A percentile compares a stretch with the other conserved stretches of the same genome.
phyloP scores from a whole-genome alignment of 139 green algal genomes.

The Gonium pectorale region DNA sequence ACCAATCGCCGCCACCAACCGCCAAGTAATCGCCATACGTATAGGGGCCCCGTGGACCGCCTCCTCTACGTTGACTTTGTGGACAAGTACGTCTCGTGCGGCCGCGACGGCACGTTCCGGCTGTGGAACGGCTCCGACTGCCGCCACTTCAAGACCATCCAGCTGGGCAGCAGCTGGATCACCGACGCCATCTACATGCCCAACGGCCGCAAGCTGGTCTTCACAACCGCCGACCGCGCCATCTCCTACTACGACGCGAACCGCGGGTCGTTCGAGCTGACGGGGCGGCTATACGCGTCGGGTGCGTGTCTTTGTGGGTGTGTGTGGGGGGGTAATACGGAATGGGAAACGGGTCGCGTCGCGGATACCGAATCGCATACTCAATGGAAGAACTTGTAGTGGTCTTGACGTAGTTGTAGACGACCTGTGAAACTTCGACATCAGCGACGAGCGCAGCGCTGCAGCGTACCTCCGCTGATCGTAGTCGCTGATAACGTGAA shows the following conservation, averaged over 20 bases:
- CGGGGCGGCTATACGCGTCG: slow-evolving; percentile 66
- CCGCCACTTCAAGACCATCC: slow-evolving; percentile 74
- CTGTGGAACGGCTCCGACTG: slow-evolving; percentile 79
- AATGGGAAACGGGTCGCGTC: no score
- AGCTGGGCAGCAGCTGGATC: slow-evolving; percentile 75
- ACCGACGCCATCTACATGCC: slow-evolving; percentile 76
- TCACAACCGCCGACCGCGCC: slow-evolving; percentile 77
- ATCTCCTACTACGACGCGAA: slow-evolving; percentile 85
- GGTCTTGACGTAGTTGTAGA: no score
- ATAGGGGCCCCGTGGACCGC: slow-evolving; percentile 65
- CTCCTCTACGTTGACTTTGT: slow-evolving; percentile 64
- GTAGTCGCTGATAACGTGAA: no score
- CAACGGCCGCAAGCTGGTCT: slow-evolving; percentile 68
- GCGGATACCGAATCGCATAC: no score
- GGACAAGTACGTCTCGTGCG: slow-evolving; percentile 84
- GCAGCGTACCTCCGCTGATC: no score
- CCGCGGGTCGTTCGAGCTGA: slow-evolving; percentile 76
- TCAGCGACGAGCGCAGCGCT: no score
- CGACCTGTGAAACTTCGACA: no score
- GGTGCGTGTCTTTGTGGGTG: no score
- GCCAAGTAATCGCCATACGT: no score
- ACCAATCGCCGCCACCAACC: no score
- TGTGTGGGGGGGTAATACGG: neutral
- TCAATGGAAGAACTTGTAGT: no score
- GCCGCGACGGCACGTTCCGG: slow-evolving; percentile 77